A percentile compares a stretch with the other conserved stretches of the same genome.
These are phyloP conservation scores for Metschnikowia drakensbergensis DNA, from an alignment of 805 yeast species.

Conservation along the genomic window DNA sequence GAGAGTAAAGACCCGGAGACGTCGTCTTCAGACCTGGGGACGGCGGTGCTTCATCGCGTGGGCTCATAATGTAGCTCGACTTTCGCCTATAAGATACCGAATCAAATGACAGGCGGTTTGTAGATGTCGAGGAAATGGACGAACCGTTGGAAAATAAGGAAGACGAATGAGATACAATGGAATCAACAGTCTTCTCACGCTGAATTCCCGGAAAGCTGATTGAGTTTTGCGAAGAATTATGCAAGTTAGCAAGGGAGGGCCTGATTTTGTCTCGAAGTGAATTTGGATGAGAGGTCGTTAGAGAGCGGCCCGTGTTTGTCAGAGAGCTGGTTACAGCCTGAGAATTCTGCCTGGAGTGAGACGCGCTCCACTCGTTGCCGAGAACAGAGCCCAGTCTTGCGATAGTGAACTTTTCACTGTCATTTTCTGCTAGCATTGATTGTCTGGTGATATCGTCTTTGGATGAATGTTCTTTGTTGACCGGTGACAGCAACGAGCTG, in stretches of 20 bases:
- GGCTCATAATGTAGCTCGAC: constrained; percentile 1
- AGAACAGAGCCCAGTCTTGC: neutral
- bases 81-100: constrained; percentile 21
- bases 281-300: constrained; percentile 2
- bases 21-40: neutral
- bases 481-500: neutral
- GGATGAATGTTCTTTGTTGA: neutral
- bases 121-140: constrained; percentile 30
- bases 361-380: neutral
- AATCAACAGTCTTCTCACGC: constrained; percentile 14
- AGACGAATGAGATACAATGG: constrained; percentile 28
- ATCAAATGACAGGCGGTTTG: constrained; percentile 30
- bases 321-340: neutral
- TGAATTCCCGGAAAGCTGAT: neutral
- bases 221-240: constrained; percentile 10
- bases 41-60: constrained; percentile 2
- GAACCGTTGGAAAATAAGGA: constrained; percentile 38
- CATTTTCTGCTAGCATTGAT: neutral
- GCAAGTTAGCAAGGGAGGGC: constrained; percentile 36
- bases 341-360: neutral
- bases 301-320: neutral
- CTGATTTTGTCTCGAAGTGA: constrained; percentile 29
- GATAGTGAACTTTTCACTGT: neutral
- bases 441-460: neutral
- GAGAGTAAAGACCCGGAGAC: neutral